A percentile compares a stretch with the other conserved stretches of the same genome.
phyloP scores from a whole-genome alignment of 805 yeast species.

The Yamadazyma kitorensis region DNA sequence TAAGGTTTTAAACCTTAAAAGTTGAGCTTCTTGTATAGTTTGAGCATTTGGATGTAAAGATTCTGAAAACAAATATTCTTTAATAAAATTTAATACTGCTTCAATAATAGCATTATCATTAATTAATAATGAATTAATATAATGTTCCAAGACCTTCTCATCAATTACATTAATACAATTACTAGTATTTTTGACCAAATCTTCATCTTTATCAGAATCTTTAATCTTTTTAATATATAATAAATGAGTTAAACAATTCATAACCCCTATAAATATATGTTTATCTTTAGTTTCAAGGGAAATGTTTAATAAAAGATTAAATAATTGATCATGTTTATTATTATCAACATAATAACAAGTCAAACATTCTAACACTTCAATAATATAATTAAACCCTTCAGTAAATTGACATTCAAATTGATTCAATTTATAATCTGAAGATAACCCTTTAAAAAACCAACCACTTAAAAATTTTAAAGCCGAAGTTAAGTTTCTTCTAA shows the following conservation, averaged over 20 bases:
- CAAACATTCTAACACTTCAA: slow-evolving; percentile 82
- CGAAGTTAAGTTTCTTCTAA: slow-evolving; percentile 45
- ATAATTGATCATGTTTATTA: slow-evolving; percentile 64
- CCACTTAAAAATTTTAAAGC: slow-evolving; percentile 40
- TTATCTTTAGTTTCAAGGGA: slow-evolving; percentile 62
- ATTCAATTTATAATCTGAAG: slow-evolving; percentile 14
- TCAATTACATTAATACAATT: slow-evolving; percentile 41
- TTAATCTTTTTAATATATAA: slow-evolving; percentile 47
- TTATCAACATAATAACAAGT: slow-evolving; percentile 81
- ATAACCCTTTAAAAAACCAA: slow-evolving; percentile 27
- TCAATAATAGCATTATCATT: slow-evolving; percentile 70
- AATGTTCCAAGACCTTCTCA: slow-evolving; percentile 44
- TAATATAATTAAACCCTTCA: slow-evolving; percentile 63
- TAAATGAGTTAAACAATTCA: slow-evolving; percentile 77
- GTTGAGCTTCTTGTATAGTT: slow-evolving; percentile 31
- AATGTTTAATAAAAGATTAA: slow-evolving; percentile 51
- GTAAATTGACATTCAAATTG: slow-evolving; percentile 33
- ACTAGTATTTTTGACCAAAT: slow-evolving; percentile 17
- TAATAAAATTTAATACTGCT: slow-evolving; percentile 77
- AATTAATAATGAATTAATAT: slow-evolving; percentile 57
- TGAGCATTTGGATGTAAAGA: slow-evolving; percentile 33
- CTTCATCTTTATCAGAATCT: slow-evolving; percentile 9
- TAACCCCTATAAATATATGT: slow-evolving; percentile 60
- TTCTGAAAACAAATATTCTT: slow-evolving; percentile 73
- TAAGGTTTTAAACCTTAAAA: slow-evolving; percentile 45